Base-by-base conservation (phyloP, 78 protist species). In the Andalucia godoyi region DNA sequence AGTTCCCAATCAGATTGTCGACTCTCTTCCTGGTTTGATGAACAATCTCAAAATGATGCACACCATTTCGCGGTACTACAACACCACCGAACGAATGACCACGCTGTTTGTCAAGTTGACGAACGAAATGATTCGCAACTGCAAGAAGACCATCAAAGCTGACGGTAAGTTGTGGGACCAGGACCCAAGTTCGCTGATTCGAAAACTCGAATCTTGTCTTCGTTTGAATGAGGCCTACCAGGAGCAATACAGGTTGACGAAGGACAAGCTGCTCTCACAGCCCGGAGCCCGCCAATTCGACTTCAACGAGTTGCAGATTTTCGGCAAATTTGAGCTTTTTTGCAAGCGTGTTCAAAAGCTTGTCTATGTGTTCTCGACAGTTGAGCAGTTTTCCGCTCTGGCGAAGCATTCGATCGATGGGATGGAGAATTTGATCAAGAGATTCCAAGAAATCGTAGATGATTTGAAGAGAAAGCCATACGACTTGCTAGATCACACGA, bases 51-150 rank as follows among this genome's bases (percentile, higher is more conserved):
- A 60, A 25, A 74, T 78, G 86, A 82, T 87, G 83, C 75, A 72
- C 57, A 13, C 66, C 40, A 65, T 85, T 39, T 67, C 91, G 21
- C 38, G 85, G 4, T 87, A 80, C 82, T 87, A 87, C 79, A 53
- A 54, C 57, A 79, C 87, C 7, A 12, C 21, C 21, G 82, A 78
- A 50, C 86, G 72, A 39, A 70, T 87, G 86, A 79, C 84, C 5
- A 66, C 72, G 18, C 76, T 87, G n/a, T 82, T 81, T 40, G 76
- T 70, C 72, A 87, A 87, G 73, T 71, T 87, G 57, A 82, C 88
- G 13, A 81, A 82, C 63, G 87, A 87, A 77, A 75, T 87, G 81
- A 83, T 87, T 70, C 55, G 49, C 18, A 38, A 55, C 34, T 87
- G 89, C 78, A 58, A 59, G 30, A 9, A 17, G 21, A 43, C 51